Conservation (phyloP, 306 rosid genomes). For the Hippophae gyantsensis region DNA sequence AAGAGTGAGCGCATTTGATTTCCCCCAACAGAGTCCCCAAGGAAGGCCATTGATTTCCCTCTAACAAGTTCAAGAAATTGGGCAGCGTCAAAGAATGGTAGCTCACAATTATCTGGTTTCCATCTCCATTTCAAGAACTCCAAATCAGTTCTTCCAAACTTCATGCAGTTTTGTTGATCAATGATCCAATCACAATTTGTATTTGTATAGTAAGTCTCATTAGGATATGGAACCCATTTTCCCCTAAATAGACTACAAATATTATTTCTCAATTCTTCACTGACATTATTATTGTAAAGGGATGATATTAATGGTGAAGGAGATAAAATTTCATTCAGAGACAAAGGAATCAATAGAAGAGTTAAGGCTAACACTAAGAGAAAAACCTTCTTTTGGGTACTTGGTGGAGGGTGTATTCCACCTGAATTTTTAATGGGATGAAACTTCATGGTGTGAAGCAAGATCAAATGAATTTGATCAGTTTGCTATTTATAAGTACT, state of each 20-base stretch:
- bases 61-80: conserved; percentile 54
- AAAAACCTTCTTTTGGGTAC: conserved; percentile 9
- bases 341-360: conserved; percentile 24
- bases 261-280: background rate
- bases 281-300: conserved; percentile 8
- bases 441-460: conserved; percentile 30
- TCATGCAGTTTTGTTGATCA: conserved; percentile 64
- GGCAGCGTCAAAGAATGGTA: conserved; percentile 58
- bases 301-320: conserved; percentile 16
- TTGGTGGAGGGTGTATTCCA: conserved; percentile 27
- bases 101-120: conserved; percentile 72
- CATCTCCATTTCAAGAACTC: conserved; percentile 76
- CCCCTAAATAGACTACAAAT: conserved; percentile 52
- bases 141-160: conserved; percentile 54
- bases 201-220: conserved; percentile 43
- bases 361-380: conserved; percentile 9
- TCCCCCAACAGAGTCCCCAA: conserved; percentile 80
- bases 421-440: conserved; percentile 19
- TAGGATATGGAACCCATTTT: conserved; percentile 43
- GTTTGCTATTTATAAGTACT: background rate
- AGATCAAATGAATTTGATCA: conserved; percentile 13
- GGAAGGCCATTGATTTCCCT: conserved; percentile 71
- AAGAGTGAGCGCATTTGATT: conserved; percentile 77
- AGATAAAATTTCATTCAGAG: conserved; percentile 17
- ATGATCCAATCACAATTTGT: conserved; percentile 41